Percentiles rank a stretch among this genome's conserved stretches.
Evolutionary conservation across 1,284 basidiomycete species (phyloP).

Genomic region (Apiotrichum laibachii): DNA sequence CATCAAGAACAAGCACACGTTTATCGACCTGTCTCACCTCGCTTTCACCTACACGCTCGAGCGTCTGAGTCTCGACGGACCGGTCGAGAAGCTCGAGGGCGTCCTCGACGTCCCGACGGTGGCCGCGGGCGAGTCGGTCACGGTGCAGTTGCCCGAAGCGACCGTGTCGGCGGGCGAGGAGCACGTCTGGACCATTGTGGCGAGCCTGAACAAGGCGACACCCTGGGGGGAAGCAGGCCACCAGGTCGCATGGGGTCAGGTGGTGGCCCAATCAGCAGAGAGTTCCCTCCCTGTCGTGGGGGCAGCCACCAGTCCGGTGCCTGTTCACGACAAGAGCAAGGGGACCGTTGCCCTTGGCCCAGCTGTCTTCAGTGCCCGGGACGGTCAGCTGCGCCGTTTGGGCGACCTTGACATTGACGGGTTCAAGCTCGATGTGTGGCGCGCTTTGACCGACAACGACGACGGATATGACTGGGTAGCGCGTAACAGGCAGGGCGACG

Average conservation of each 20-base stretch:
- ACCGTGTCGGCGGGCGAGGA: not conserved
- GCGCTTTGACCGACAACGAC: slow-evolving; percentile 24
- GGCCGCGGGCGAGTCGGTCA: slow-evolving; percentile 1
- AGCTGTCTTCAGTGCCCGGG: slow-evolving; percentile 7
- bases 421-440: slow-evolving; percentile 19
- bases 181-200: slow-evolving; percentile 12
- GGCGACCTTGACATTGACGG: not conserved
- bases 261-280: not conserved
- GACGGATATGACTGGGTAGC: not conserved
- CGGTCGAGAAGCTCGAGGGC: slow-evolving; percentile 9
- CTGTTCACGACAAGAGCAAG: not conserved
- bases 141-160: slow-evolving; percentile 5
- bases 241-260: slow-evolving; percentile 24
- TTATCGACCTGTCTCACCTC: slow-evolving; percentile 15
- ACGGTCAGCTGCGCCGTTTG: slow-evolving; percentile 5
- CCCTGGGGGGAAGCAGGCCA: slow-evolving; percentile 22
- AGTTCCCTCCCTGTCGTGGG: not conserved
- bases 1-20: slow-evolving; percentile 18
- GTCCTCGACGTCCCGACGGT: slow-evolving; percentile 10
- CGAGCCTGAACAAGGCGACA: slow-evolving; percentile 1
- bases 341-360: slow-evolving; percentile 14
- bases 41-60: slow-evolving; percentile 23
- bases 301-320: not conserved
- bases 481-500: not conserved
- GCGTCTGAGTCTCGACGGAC: no score